These are phyloP conservation scores for Scutellaria baicalensis DNA, from an alignment of 257 asterid species.

Conservation along the genomic window DNA sequence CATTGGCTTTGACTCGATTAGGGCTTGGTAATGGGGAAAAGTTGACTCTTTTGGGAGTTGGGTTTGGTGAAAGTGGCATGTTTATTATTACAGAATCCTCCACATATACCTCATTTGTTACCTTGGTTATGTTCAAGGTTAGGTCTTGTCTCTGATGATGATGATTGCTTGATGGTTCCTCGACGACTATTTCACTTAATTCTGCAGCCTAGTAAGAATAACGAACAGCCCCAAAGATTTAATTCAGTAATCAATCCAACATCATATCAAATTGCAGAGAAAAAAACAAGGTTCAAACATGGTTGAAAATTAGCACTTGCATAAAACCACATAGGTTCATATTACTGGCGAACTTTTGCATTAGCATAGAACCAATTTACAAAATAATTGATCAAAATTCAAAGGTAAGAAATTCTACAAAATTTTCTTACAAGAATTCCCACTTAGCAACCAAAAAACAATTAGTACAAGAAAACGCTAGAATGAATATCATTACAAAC, in stretches of 20 bases:
- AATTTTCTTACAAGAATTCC: not conserved
- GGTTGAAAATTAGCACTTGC: not conserved
- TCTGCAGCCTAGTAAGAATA: conserved; percentile 38
- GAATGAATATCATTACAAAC: not conserved
- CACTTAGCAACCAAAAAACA: not conserved
- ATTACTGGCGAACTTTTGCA: not conserved
- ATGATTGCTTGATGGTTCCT: conserved; percentile 31
- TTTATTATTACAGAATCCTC: conserved; percentile 50
- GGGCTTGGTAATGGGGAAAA: conserved; percentile 93
- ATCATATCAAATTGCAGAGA: not conserved
- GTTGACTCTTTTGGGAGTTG: conserved; percentile 62
- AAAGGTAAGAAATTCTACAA: not conserved
- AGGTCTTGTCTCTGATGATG: conserved; percentile 19
- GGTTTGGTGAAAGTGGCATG: conserved; percentile 57
- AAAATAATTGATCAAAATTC: not conserved
- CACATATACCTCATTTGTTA: conserved; percentile 21
- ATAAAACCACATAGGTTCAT: not conserved
- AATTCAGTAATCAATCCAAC: not conserved
- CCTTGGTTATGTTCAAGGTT: conserved; percentile 32
- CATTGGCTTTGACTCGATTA: conserved; percentile 28
- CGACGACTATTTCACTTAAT: conserved; percentile 67
- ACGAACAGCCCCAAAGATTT: not conserved
- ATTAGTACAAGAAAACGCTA: not conserved
- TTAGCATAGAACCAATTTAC: not conserved
- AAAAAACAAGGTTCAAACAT: not conserved